Base-by-base conservation (phyloP, 2,329 filamentous ascomycete species). In the Penicillium concentricum region DNA sequence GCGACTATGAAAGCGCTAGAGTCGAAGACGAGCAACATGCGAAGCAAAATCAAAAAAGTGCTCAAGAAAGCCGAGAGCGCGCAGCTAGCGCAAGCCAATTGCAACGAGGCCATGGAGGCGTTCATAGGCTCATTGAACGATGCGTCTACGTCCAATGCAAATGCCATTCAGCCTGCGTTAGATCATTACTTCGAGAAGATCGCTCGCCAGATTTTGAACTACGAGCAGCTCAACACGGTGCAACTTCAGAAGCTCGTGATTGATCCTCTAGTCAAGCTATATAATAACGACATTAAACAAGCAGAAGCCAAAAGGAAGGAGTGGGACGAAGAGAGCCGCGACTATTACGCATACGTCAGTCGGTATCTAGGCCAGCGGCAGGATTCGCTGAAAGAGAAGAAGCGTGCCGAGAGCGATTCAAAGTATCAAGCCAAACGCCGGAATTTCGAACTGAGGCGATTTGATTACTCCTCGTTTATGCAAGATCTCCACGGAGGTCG, bases 131-230 rank as follows among this genome's bases (percentile, higher is more conserved):
- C 93, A 5, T 79, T 99, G 32, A 86, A 88, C 60, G 94, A 97
- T 69, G 91, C 92, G 0, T 92, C 92, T 1, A 86, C 86, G 0
- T 96, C 92, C 13, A 97, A 97, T 70, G 90, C 92, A 47, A 96
- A 96, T 69, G 94, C 93, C 0, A 92, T 99, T n/a, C 91, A 96
- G 69, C 95, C 94, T 16, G 94, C 93, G 5, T 83, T 99, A 58
- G 94, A 99, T 61, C 92, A 99, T 74, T 99, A 99, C 72, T 99
- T 97, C 69, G 92, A 97, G 75, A 96, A 92, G 69, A 97, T 96
- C 64, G 92, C 93, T 4, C 87, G 88, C 59, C 91, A 97, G 70
- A 97, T 99, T 44, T 78, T 97, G 37, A 75, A 79, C 0, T 97
- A 97, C 70, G 92, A 99, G 75, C 87, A 87, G 60, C 86, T 90